These are phyloP conservation scores for Globisporangium spinosum DNA, from an alignment of 352 stramenopile genomes.

Conservation along the genomic window DNA sequence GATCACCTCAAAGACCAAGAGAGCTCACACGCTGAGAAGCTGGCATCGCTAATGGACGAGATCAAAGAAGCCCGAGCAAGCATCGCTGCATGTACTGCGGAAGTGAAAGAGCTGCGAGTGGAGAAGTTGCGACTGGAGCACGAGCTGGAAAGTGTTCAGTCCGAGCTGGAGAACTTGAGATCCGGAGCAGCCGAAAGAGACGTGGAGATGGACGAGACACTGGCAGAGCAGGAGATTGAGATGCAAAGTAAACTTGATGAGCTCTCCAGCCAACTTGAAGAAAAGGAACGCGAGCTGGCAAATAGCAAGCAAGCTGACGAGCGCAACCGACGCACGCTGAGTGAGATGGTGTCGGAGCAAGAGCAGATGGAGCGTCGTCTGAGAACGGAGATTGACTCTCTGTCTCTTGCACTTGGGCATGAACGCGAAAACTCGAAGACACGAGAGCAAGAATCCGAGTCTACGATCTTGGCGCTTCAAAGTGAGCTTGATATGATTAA, in stretches of 20 bases:
- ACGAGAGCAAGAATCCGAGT: conserved; percentile 41
- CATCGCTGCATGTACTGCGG: conserved; percentile 30
- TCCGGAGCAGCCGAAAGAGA: conserved; percentile 2
- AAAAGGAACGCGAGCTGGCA: conserved; percentile 28
- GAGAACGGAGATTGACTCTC: conserved; percentile 34
- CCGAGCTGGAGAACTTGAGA: conserved; percentile 4
- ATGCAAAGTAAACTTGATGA: conserved; percentile 29
- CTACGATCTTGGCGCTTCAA: conserved; percentile 32
- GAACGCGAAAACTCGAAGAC: conserved; percentile 38
- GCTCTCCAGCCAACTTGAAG: conserved; percentile 25
- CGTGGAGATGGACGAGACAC: conserved; percentile 27
- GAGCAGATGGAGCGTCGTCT: conserved; percentile 42
- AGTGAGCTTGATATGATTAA: conserved; percentile 29
- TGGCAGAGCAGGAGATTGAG: conserved; percentile 16
- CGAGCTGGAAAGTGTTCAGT: conserved; percentile 28
- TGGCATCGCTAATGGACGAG: conserved; percentile 35
- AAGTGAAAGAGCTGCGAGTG: conserved; percentile 35
- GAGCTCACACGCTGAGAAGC: conserved; percentile 31
- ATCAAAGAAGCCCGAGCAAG: conserved; percentile 40
- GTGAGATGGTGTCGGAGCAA: conserved; percentile 40
- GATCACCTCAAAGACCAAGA: conserved; percentile 31
- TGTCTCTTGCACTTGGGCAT: conserved; percentile 41
- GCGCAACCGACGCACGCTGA: conserved; percentile 30
- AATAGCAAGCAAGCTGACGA: conserved; percentile 37
- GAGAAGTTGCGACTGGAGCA: conserved; percentile 34